phyloP scores from a whole-genome alignment of 75 land plant genomes.

The Isoetes taiwanensis region DNA sequence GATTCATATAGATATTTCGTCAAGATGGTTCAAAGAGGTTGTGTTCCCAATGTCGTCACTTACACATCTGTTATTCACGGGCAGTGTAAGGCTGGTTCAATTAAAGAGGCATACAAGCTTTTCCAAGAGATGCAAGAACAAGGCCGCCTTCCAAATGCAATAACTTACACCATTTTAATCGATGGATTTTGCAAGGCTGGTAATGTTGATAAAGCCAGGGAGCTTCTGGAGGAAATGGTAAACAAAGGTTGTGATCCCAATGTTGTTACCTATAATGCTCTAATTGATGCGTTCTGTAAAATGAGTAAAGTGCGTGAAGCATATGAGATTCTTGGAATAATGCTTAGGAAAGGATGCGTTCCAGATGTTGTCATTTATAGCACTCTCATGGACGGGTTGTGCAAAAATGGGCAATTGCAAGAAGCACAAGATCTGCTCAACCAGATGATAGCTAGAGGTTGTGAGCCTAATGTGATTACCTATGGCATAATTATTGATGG shows the following conservation, averaged over 20 bases:
- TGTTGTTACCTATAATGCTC: constrained; percentile 26
- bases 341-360: constrained; percentile 33
- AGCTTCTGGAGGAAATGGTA: constrained; percentile 25
- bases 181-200: constrained; percentile 22
- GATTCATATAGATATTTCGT: too few species aligned
- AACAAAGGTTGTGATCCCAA: constrained; percentile 25
- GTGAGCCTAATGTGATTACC: constrained; percentile 29
- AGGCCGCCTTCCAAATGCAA: constrained; percentile 21
- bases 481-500: constrained; percentile 30
- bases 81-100: too few species aligned
- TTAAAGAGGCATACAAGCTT: too few species aligned
- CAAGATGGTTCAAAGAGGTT: too few species aligned
- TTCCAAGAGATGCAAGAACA: too few species aligned
- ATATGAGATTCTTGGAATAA: constrained; percentile 25
- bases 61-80: too few species aligned
- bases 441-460: constrained; percentile 37
- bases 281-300: constrained; percentile 23
- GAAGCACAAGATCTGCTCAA: constrained; percentile 29
- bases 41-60: too few species aligned
- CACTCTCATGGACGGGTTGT: constrained; percentile 18
- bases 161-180: constrained; percentile 32
- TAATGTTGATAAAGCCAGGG: constrained; percentile 25
- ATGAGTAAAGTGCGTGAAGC: constrained; percentile 25
- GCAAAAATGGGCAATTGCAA: constrained; percentile 18
- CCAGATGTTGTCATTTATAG: constrained; percentile 32